A percentile compares a stretch with the other conserved stretches of the same genome.
These are phyloP conservation scores for Mercurialis annua DNA, from an alignment of 345 rosid genomes.

Conservation along the genomic window DNA sequence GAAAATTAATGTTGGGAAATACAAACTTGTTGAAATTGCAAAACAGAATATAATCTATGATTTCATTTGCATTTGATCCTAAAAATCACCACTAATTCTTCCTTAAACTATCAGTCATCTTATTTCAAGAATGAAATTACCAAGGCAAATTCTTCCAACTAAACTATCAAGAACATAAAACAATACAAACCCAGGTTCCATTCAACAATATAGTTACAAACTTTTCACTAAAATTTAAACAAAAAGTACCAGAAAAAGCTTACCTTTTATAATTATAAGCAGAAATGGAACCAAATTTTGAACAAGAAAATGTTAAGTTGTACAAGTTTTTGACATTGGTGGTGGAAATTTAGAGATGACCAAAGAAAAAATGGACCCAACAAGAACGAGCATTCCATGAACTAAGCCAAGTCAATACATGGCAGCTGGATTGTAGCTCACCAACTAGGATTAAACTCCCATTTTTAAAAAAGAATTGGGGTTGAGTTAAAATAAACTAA, in stretches of 20 bases:
- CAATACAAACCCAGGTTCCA: not conserved
- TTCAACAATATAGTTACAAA: not conserved
- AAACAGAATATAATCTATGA: not conserved
- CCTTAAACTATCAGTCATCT: too few species aligned
- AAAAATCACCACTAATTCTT: too few species aligned
- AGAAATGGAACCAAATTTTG: not conserved
- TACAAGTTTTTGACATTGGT: not conserved
- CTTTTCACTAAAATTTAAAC: too few species aligned
- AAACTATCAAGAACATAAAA: not conserved
- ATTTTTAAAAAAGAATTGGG: not conserved
- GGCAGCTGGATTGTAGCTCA: constrained; percentile 62
- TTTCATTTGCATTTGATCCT: not conserved
- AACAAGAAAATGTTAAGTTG: not conserved
- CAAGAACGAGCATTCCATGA: constrained; percentile 49
- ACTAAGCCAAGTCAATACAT: constrained; percentile 40
- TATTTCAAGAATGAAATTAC: not conserved
- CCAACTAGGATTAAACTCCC: constrained; percentile 39
- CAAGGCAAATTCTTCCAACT: not conserved
- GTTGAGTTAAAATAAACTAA: not conserved
- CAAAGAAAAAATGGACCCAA: constrained; percentile 14
- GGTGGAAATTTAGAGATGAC: constrained; percentile 5
- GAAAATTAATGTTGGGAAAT: too few species aligned
- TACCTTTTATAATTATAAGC: not conserved
- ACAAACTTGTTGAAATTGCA: too few species aligned
- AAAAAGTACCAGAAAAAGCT: not conserved